Conservation (phyloP, 768 basidiomycete species). For the Naganishia onofrii region DNA sequence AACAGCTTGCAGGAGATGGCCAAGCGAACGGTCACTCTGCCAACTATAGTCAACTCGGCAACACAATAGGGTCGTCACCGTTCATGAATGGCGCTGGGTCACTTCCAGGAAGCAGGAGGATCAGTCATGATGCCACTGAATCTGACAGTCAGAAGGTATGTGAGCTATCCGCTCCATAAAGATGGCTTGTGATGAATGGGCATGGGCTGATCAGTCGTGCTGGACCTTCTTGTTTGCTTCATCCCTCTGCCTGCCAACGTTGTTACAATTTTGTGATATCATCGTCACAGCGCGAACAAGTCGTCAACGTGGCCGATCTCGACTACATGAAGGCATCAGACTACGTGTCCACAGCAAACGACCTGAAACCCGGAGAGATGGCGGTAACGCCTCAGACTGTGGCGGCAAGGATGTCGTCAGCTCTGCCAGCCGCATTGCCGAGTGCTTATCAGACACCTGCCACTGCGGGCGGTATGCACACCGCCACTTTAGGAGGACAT, state of each 20-base stretch:
- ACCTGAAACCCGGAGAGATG: conserved; percentile 17
- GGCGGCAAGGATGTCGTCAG: not conserved
- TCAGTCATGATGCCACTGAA: conserved; percentile 7
- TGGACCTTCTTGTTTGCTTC: not conserved
- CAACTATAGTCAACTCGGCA: not conserved
- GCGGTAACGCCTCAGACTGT: conserved; percentile 8
- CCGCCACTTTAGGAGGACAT: conserved; percentile 5
- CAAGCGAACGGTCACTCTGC: not conserved
- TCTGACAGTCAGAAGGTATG: conserved; percentile 4
- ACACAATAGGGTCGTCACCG: conserved; percentile 8
- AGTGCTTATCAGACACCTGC: conserved; percentile 14
- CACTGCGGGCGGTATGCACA: conserved; percentile 13
- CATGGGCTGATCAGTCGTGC: not conserved
- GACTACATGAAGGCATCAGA: conserved; percentile 17
- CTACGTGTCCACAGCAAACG: conserved; percentile 1
- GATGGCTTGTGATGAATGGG: no score
- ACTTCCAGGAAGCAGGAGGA: conserved; percentile 14
- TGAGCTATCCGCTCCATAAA: not conserved
- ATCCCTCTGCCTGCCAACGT: not conserved
- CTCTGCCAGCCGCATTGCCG: not conserved
- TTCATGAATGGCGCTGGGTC: conserved; percentile 4
- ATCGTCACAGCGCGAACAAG: conserved; percentile 12
- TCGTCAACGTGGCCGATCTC: conserved; percentile 23
- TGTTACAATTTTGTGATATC: no score
- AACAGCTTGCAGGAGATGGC: not conserved